Conservation (phyloP, 2,329 filamentous ascomycete species). For the Paecilomyces formosus region DNA sequence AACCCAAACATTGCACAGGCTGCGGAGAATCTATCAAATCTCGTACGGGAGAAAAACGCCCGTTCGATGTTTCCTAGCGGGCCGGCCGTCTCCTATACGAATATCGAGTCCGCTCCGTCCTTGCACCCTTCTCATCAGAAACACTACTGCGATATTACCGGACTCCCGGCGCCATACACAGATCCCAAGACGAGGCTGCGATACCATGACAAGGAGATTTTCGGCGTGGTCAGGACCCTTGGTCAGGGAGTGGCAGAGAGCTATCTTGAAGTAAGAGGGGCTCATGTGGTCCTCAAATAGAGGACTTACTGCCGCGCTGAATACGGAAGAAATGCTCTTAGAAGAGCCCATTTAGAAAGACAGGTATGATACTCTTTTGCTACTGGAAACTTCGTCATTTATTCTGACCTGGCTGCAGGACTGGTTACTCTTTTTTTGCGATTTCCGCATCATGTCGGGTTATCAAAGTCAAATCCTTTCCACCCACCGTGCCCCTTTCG, state of each 20-base stretch:
- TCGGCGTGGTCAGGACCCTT: conserved; percentile 70
- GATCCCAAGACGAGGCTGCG: conserved; percentile 91
- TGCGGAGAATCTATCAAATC: conserved; percentile 73
- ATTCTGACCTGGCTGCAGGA: neutral
- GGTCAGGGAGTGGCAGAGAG: conserved; percentile 78
- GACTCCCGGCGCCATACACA: conserved; percentile 80
- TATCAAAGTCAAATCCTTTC: conserved; percentile 94
- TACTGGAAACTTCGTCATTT: neutral
- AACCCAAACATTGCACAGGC: conserved; percentile 77
- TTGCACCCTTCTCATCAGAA: conserved; percentile 69
- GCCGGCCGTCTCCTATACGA: conserved; percentile 81
- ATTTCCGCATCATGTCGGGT: conserved; percentile 56
- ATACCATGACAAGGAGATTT: conserved; percentile 91
- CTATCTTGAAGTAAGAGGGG: conserved; percentile 81
- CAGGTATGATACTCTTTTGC: neutral
- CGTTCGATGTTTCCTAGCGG: conserved; percentile 43
- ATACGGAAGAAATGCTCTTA: neutral
- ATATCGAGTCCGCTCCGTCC: conserved; percentile 90
- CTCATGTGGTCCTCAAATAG: conserved; percentile 86
- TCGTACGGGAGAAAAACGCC: conserved; percentile 77
- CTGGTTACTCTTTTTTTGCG: neutral
- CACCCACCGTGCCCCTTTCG: conserved; percentile 78
- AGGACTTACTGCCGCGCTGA: neutral
- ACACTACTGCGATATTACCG: conserved; percentile 94
- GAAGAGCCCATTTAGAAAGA: neutral